Evolutionary conservation across 2,329 filamentous ascomycete species (phyloP).

Genomic region (Magnaporthiopsis incrustans): DNA sequence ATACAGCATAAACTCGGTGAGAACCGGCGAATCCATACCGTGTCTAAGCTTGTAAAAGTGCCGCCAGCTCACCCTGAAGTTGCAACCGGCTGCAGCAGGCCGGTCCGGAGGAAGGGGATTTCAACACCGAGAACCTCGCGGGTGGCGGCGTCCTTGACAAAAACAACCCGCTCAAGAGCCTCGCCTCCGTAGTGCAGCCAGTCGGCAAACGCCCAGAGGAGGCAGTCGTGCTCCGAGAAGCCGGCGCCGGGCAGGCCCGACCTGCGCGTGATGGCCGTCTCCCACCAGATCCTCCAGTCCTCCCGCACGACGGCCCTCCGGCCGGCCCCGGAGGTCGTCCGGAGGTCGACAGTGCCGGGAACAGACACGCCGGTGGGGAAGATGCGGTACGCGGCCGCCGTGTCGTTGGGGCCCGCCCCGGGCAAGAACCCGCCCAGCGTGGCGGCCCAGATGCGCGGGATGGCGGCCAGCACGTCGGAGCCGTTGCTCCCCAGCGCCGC

Average conservation of each 20-base stretch:
- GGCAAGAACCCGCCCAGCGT: neutral
- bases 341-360: too few species aligned
- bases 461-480: neutral
- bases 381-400: neutral
- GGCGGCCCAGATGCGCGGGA: neutral
- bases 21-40: too few species aligned
- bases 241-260: neutral
- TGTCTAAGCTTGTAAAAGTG: too few species aligned
- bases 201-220: neutral
- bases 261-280: neutral
- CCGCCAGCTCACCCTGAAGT: neutral
- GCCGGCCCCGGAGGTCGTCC: neutral
- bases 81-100: neutral
- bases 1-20: too few species aligned
- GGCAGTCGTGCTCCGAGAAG: neutral
- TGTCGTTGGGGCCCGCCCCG: neutral
- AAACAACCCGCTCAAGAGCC: neutral
- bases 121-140: neutral
- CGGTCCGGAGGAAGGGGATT: neutral
- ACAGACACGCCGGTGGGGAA: neutral
- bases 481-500: neutral
- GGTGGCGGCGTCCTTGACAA: neutral
- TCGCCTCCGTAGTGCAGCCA: slow-evolving; percentile 1
- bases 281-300: neutral
- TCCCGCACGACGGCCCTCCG: neutral